Conservation (phyloP, 2,329 filamentous ascomycete genomes). For the Endoconidiophora polonica region DNA sequence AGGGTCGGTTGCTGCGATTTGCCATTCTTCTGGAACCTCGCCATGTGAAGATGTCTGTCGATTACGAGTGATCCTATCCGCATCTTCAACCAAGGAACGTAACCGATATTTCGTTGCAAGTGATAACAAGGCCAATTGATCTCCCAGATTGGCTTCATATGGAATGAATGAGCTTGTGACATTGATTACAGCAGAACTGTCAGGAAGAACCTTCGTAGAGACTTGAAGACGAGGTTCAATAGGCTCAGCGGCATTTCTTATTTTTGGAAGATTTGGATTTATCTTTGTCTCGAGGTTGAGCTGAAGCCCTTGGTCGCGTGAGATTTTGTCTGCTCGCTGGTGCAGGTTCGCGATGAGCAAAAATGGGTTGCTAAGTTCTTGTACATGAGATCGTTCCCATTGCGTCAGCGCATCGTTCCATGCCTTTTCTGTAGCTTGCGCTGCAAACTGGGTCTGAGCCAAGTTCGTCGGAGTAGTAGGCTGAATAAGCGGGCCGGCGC, state of each 20-base stretch:
- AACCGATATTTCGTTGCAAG: constrained; percentile 69
- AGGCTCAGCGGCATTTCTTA: constrained; percentile 5
- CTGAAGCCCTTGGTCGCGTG: constrained; percentile 38
- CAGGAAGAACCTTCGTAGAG: constrained; percentile 9
- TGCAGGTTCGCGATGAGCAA: constrained; percentile 45
- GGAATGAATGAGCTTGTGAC: constrained; percentile 54
- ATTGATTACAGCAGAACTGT: constrained; percentile 30
- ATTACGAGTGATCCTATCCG: constrained; percentile 50
- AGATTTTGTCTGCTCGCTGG: constrained; percentile 40
- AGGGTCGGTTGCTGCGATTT: constrained; percentile 45
- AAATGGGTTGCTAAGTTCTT: constrained; percentile 60
- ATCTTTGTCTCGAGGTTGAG: constrained; percentile 40
- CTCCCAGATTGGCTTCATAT: constrained; percentile 57
- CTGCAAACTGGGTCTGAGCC: constrained; percentile 41
- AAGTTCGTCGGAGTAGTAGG: constrained; percentile 29
- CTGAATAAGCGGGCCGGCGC: constrained; percentile 49
- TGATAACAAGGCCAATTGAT: constrained; percentile 69
- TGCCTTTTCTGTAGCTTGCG: constrained; percentile 46
- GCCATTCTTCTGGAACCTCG: constrained; percentile 58
- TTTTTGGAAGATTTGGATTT: constrained; percentile 26
- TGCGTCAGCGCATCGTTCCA: constrained; percentile 49
- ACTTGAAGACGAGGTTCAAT: constrained; percentile 9
- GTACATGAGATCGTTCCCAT: constrained; percentile 41
- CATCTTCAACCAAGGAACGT: constrained; percentile 60
- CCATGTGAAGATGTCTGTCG: constrained; percentile 69